phyloP scores from a whole-genome alignment of 169 alveolate species.

The Toxoplasma gondii region DNA sequence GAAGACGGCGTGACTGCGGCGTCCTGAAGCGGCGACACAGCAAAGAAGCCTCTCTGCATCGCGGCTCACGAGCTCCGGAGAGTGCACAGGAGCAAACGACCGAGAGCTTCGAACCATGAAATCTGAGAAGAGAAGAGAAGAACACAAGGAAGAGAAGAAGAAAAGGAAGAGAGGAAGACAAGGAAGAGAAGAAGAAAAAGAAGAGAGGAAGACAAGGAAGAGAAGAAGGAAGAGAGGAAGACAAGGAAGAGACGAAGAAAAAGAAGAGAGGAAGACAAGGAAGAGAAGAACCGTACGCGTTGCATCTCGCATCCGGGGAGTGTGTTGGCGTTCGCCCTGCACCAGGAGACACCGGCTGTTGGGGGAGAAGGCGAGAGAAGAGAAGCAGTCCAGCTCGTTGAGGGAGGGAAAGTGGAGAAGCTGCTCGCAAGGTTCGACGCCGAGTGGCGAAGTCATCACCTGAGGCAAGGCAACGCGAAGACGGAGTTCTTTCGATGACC shows the following conservation, averaged over 20 bases:
- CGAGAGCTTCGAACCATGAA: background rate
- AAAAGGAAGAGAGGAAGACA: background rate
- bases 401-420: slow-evolving; percentile 34
- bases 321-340: slow-evolving; percentile 49
- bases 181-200: background rate
- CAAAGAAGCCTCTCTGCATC: too few relatives aligned
- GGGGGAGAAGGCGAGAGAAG: slow-evolving; percentile 38
- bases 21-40: background rate
- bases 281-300: slow-evolving; percentile 9
- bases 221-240: too few relatives aligned
- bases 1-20: slow-evolving; percentile 18
- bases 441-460: slow-evolving; percentile 37
- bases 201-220: background rate
- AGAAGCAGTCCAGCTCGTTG: slow-evolving; percentile 38
- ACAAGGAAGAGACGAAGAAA: too few relatives aligned
- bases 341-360: slow-evolving; percentile 47
- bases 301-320: slow-evolving; percentile 46
- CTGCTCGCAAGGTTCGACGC: slow-evolving; percentile 50
- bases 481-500: background rate
- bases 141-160: background rate
- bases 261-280: too few relatives aligned
- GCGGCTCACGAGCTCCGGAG: too few relatives aligned
- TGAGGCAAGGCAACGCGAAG: background rate
- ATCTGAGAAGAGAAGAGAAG: background rate
- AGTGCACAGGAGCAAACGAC: background rate